Conservation (phyloP, 2,329 filamentous ascomycete genomes). For the Cytospora schulzeri region DNA sequence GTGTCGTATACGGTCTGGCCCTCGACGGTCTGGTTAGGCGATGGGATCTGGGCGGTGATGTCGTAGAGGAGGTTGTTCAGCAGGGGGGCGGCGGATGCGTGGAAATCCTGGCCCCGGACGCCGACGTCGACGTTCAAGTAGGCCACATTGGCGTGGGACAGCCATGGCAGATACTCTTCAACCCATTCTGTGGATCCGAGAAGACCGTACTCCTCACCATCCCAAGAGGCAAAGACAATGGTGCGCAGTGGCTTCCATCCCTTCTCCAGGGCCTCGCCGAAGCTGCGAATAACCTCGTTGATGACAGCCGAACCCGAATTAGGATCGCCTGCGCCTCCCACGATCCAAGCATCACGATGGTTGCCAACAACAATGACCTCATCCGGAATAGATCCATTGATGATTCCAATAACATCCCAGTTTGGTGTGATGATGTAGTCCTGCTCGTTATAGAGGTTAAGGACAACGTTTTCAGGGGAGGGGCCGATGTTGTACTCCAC, state of each 20-base stretch:
- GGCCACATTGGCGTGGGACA: constrained; percentile 68
- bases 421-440: constrained; percentile 70
- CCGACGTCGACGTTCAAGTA: constrained; percentile 80
- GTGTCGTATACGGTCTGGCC: constrained; percentile 44
- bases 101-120: constrained; percentile 49
- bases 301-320: constrained; percentile 80
- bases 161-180: constrained; percentile 78
- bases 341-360: constrained; percentile 88
- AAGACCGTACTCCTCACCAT: constrained; percentile 77
- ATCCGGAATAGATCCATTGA: constrained; percentile 70
- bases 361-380: constrained; percentile 59
- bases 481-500: constrained; percentile 48
- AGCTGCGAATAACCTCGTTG: constrained; percentile 76
- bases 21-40: constrained; percentile 36
- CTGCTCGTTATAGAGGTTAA: constrained; percentile 70
- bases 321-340: constrained; percentile 80
- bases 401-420: constrained; percentile 78
- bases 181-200: constrained; percentile 86
- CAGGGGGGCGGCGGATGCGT: constrained; percentile 64
- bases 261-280: constrained; percentile 68
- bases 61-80: constrained; percentile 57
- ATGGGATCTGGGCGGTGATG: constrained; percentile 24
- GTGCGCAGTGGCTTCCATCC: constrained; percentile 46
- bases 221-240: constrained; percentile 74
- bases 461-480: constrained; percentile 55